Percentiles rank a stretch among this genome's conserved stretches.
Evolutionary conservation across 139 green algal genomes (phyloP).

Genomic region (Tetradesmus lagerheimii): DNA sequence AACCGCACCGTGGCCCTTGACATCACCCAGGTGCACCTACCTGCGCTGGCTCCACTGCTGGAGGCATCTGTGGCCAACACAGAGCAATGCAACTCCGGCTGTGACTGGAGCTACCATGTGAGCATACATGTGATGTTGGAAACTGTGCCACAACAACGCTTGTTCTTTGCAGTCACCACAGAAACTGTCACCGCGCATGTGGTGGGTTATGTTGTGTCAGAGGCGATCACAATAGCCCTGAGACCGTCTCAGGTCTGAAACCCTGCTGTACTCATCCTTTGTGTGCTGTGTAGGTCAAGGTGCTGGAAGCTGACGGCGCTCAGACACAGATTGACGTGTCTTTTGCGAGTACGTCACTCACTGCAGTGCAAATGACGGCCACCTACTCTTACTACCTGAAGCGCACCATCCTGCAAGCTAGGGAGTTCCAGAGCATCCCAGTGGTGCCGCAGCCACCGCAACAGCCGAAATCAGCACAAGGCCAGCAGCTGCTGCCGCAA

Average conservation of each 20-base stretch:
- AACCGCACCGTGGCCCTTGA: slow-evolving; percentile 55
- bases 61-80: slow-evolving; percentile 42
- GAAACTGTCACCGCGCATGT: no score
- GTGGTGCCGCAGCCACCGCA: slow-evolving; percentile 20
- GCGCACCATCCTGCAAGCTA: slow-evolving; percentile 9
- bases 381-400: slow-evolving; percentile 41
- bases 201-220: no score
- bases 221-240: no score
- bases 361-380: slow-evolving; percentile 2
- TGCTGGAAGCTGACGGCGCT: slow-evolving; percentile 38
- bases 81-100: slow-evolving; percentile 45
- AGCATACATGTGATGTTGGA: background rate
- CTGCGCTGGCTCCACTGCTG: slow-evolving; percentile 26
- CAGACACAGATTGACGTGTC: slow-evolving; percentile 51
- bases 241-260: no score
- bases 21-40: slow-evolving; percentile 24
- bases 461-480: background rate
- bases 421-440: slow-evolving; percentile 30
- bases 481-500: background rate
- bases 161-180: background rate
- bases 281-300: slow-evolving; percentile 26
- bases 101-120: slow-evolving; percentile 48
- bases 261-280: background rate
- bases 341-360: slow-evolving; percentile 44
- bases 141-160: no score